Evolutionary conservation across 345 rosid species (phyloP), one percentile per base, ranked within the genome.

Genomic region (Leavenworthia alabamica): DNA sequence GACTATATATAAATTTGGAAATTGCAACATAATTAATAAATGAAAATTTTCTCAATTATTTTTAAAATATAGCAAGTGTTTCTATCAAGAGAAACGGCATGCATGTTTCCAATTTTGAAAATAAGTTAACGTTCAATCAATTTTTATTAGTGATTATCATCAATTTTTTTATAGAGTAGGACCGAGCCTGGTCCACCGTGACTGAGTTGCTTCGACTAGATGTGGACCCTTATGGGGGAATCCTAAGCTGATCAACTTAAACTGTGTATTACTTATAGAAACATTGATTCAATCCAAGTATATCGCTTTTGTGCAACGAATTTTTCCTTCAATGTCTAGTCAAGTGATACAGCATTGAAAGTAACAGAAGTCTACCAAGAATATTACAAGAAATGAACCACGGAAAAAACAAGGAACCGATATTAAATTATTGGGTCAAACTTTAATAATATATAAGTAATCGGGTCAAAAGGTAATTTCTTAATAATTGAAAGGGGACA

Each of bases 321-420:
- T 28, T 55, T 15, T 54, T 22, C 23, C 23, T 53, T 39, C 29
- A 12, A 1, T 22, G 68, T 62, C 74, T 22, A 62, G 40, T 48
- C 69, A 40, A 47, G 48, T 43, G 68, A 31, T 32, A 46, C 15
- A 12, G 10, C 14, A 62, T 9, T 39, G 69, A 62, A 23, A 63
- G 59, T 53, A 62, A 47, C 70, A 56, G 69, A 63, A 63, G 45
- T 32, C 70, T 63, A 70, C 62, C 73, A 45, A 54, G 46, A 62
- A 56, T 22, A 40, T 16, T 69, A 44, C 62, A 45, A 60, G 48
- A 61, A 29, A 59, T 12, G 35, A 33, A 68, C 19, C 33, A 58
- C 7, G 7, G 32, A 29, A 42, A 27, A 16, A 52, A 13, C 59
- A 40, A 29, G 33, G 12, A 62, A 49, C 36, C 44, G 13, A 4